Conservation (phyloP, 192 early-diverging fungal species). For the Oehlia diaphana region DNA sequence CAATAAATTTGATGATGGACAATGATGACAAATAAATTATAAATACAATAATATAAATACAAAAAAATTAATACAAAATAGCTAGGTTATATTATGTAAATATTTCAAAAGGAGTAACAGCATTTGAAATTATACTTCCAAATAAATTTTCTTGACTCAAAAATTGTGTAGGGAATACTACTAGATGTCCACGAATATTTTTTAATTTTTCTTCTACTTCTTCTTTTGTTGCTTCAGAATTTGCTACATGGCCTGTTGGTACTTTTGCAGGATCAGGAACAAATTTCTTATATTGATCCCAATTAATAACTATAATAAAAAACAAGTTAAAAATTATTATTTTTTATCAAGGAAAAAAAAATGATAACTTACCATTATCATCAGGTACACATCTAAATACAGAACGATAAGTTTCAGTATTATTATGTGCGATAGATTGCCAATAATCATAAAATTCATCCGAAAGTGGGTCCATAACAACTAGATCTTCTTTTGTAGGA, state of each 20-base stretch:
- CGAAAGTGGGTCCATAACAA: constrained; percentile 70
- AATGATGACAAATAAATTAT: too few relatives aligned
- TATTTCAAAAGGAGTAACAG: constrained; percentile 54
- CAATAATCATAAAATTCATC: constrained; percentile 61
- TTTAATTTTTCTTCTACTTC: constrained; percentile 37
- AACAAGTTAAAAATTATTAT: not conserved
- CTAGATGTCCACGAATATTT: constrained; percentile 48
- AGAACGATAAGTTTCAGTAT: constrained; percentile 70
- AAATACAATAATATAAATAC: too few relatives aligned
- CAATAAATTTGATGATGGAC: too few relatives aligned
- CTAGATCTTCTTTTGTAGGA: constrained; percentile 34
- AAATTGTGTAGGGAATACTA: constrained; percentile 53
- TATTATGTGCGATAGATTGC: constrained; percentile 65
- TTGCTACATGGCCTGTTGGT: constrained; percentile 53
- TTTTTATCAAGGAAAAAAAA: not conserved
- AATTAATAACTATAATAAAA: constrained; percentile 13
- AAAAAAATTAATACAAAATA: too few relatives aligned
- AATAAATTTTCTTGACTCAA: constrained; percentile 55
- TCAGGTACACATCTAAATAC: constrained; percentile 88
- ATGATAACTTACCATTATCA: constrained; percentile 58
- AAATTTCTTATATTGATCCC: constrained; percentile 42
- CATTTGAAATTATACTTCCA: constrained; percentile 42
- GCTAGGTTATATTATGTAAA: constrained; percentile 41
- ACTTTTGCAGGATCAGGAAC: constrained; percentile 47
- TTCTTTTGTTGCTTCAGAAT: constrained; percentile 46